A percentile compares a stretch with the other conserved stretches of the same genome.
These are phyloP conservation scores for Geosiphon pyriformis DNA, from an alignment of 192 early-diverging fungal species.

Conservation along the genomic window DNA sequence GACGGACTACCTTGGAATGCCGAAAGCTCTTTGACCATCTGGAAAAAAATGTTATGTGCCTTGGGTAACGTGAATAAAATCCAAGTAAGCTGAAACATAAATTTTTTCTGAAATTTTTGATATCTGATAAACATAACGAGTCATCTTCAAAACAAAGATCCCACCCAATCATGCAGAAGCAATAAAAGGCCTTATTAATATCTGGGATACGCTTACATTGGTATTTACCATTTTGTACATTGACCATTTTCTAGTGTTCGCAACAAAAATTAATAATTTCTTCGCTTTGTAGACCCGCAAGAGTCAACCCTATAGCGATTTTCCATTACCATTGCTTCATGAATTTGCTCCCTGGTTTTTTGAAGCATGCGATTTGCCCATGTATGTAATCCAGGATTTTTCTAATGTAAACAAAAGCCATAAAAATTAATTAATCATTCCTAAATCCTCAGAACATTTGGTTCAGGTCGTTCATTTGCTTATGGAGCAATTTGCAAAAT, in stretches of 20 bases:
- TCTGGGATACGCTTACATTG: constrained; percentile 60
- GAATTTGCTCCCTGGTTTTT: constrained; percentile 78
- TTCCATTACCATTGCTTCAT: constrained; percentile 61
- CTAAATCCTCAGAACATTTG: constrained; percentile 47
- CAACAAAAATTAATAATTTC: neutral
- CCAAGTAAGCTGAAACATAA: constrained; percentile 33
- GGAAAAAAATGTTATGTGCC: constrained; percentile 78
- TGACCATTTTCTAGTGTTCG: too few species aligned
- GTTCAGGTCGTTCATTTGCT: constrained; percentile 58
- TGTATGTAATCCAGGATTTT: constrained; percentile 34
- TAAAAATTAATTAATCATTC: neutral
- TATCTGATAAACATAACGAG: too few species aligned
- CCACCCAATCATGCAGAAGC: constrained; percentile 58
- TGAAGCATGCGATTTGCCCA: constrained; percentile 56
- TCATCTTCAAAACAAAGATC: too few species aligned
- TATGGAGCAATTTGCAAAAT: constrained; percentile 68
- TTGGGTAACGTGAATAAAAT: constrained; percentile 72
- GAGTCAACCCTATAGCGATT: constrained; percentile 50
- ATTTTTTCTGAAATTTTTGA: too few species aligned
- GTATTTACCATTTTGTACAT: constrained; percentile 29
- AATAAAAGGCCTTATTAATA: constrained; percentile 56
- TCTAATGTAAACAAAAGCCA: too few species aligned
- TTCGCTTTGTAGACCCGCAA: constrained; percentile 37
- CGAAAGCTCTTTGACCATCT: constrained; percentile 42
- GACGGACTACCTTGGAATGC: constrained; percentile 37